Conservation (phyloP, 1,139 yeast species). For the Ashbya aceris region DNA sequence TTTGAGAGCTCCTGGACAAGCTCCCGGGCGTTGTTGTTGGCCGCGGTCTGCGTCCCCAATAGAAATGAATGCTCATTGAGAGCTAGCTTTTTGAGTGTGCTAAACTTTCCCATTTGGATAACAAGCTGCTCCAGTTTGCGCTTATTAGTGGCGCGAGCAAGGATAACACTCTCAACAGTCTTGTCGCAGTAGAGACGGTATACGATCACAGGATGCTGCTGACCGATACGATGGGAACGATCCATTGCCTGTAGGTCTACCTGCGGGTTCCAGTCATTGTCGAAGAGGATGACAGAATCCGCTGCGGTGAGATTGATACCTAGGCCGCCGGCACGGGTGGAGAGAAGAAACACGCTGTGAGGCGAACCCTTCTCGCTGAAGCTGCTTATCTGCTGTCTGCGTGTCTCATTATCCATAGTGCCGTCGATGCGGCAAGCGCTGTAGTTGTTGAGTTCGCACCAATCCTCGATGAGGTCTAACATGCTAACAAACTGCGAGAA, state of each 20-base stretch:
- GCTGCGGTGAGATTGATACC: conserved; percentile 84
- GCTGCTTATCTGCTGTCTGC: conserved; percentile 52
- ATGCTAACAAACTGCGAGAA: conserved; percentile 79
- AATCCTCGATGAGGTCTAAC: conserved; percentile 68
- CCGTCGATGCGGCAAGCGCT: conserved; percentile 70
- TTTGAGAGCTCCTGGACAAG: conserved; percentile 25
- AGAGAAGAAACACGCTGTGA: conserved; percentile 48
- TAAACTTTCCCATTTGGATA: conserved; percentile 76
- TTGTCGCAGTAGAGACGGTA: conserved; percentile 67
- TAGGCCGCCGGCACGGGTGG: conserved; percentile 91
- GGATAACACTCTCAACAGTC: conserved; percentile 74
- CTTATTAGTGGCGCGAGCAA: conserved; percentile 70
- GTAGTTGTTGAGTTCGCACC: conserved; percentile 43
- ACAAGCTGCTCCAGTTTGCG: conserved; percentile 72
- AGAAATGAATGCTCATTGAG: conserved; percentile 27
- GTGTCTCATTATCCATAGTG: conserved; percentile 48
- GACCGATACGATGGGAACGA: conserved; percentile 90
- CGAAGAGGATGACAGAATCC: conserved; percentile 82
- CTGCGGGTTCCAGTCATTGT: conserved; percentile 97
- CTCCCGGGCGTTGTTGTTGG: conserved; percentile 19
- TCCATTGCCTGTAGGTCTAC: conserved; percentile 95
- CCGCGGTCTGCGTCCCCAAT: conserved; percentile 11
- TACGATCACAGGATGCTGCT: conserved; percentile 69
- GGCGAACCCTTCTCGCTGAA: conserved; percentile 37
- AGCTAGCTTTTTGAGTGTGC: conserved; percentile 39